Evolutionary conservation across 306 rosid genomes (phyloP), one percentile per base, ranked within the genome.

Genomic region (Bauhinia variegata): DNA sequence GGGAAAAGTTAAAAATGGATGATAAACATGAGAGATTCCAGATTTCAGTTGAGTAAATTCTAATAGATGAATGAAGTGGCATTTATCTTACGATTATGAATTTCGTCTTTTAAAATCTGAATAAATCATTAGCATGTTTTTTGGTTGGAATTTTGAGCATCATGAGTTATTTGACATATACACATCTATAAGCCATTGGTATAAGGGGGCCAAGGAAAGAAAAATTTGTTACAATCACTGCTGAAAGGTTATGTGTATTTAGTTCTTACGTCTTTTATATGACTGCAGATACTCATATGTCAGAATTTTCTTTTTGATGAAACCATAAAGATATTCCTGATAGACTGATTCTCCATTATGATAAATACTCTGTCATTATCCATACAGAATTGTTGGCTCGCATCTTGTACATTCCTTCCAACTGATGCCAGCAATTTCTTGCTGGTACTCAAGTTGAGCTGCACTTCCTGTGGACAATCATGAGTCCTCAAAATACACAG

Each of bases 381-480:
- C 8, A 41, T 66, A 8, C 81, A 77, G 79, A 42, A 59, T 75
- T 50, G 54, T 73, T 77, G 78, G 83, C 58, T 56, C 61, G 54
- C 51, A 67, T 47, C 34, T 59, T 41, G 61, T 68, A 63, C 60
- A 12, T 59, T 73, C 46, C 66, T 59, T 77, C 74, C 80, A 63
- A n/a, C n/a, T n/a, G 63, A 77, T 85, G 83, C 95, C 95, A 80
- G 95, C 96, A 84, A 75, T 42, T 46, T 37, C 66, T 83, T 84
- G 95, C 86, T 92, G 96, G 96, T 67, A 76, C 73, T 78, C 54
- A 71, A 75, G 58, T 71, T 73, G 70, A 42, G 60, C 63, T 15
- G 70, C 63, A 67, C 54, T 58, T 60, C 43, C 56, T 61, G 11
- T 74, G 63, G 70, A 47, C 38, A 61, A 14, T 34, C 38, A 78